Evolutionary conservation across 2,329 filamentous ascomycete genomes (phyloP).

Genomic region (Ustulina deusta): DNA sequence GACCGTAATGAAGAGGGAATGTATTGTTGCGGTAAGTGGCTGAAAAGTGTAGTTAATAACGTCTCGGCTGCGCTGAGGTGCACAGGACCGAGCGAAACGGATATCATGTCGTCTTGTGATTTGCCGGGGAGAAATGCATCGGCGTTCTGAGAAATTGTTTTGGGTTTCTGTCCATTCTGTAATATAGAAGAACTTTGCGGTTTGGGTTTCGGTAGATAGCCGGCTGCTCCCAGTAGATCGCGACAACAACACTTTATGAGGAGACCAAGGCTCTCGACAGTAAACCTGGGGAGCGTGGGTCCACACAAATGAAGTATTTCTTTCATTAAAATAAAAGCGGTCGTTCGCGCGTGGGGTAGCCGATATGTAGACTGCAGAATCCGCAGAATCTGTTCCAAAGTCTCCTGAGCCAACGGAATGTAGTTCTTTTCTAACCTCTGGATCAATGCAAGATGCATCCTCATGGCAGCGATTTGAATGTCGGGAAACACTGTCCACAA

Average conservation of each 20-base stretch:
- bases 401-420: constrained; percentile 70
- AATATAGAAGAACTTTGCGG: constrained; percentile 44
- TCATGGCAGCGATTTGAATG: constrained; percentile 78
- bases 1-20: constrained; percentile 78
- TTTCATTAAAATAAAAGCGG: constrained; percentile 70
- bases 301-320: constrained; percentile 72
- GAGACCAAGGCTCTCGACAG: constrained; percentile 70
- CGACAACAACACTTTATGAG: constrained; percentile 77
- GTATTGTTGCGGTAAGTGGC: constrained; percentile 72
- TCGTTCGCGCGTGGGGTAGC: constrained; percentile 66
- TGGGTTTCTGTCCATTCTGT: constrained; percentile 58
- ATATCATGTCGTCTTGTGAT: constrained; percentile 48
- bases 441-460: constrained; percentile 69
- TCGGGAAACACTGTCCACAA: constrained; percentile 79
- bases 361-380: constrained; percentile 72
- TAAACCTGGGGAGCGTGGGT: constrained; percentile 73
- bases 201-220: constrained; percentile 59
- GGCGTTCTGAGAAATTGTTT: constrained; percentile 68
- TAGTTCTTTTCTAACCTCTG: constrained; percentile 69
- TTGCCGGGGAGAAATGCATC: constrained; percentile 75
- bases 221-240: constrained; percentile 73
- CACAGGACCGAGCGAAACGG: constrained; percentile 55
- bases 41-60: constrained; percentile 73
- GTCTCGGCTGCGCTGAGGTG: constrained; percentile 68
- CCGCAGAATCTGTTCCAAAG: constrained; percentile 78